Conservation (phyloP, 176 grass and related monocot genomes). For the Chloris gayana region DNA sequence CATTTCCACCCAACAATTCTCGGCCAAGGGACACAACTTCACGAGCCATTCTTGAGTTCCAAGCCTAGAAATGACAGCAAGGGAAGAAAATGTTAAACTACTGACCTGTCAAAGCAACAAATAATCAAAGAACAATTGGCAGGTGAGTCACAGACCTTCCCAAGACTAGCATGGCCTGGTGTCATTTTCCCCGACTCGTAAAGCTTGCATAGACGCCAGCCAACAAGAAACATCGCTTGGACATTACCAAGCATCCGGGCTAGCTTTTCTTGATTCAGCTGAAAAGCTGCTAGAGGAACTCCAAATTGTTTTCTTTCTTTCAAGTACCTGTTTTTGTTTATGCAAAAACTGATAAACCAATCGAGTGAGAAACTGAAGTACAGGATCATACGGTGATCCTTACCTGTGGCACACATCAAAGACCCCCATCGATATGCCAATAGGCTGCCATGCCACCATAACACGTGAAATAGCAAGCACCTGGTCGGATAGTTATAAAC, state of each 20-base stretch:
- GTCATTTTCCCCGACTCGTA: slow-evolving; percentile 88
- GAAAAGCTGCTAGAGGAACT: slow-evolving; percentile 68
- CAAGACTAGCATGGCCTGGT: slow-evolving; percentile 64
- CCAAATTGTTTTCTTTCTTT: slow-evolving; percentile 86
- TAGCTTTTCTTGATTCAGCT: slow-evolving; percentile 82
- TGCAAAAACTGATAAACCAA: background rate
- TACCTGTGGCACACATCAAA: slow-evolving; percentile 76
- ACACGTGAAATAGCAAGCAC: slow-evolving; percentile 73
- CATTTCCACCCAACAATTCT: slow-evolving; percentile 79
- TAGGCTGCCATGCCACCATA: slow-evolving; percentile 81
- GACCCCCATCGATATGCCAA: slow-evolving; percentile 74
- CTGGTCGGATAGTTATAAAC: slow-evolving; percentile 39
- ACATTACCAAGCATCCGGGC: slow-evolving; percentile 81
- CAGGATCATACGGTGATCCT: background rate
- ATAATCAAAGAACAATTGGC: background rate
- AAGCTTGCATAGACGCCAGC: slow-evolving; percentile 87
- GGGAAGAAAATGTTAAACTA: background rate
- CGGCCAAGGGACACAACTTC: slow-evolving; percentile 68
- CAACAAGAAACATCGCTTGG: slow-evolving; percentile 78
- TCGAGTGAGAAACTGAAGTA: background rate
- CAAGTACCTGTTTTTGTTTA: slow-evolving; percentile 59
- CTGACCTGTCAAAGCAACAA: background rate
- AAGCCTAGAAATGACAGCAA: slow-evolving; percentile 41
- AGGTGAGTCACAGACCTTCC: slow-evolving; percentile 56
- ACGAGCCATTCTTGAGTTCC: slow-evolving; percentile 66